Evolutionary conservation across 257 asterid species (phyloP), one percentile per base, ranked within the genome.

Genomic region (Scutellaria baicalensis): DNA sequence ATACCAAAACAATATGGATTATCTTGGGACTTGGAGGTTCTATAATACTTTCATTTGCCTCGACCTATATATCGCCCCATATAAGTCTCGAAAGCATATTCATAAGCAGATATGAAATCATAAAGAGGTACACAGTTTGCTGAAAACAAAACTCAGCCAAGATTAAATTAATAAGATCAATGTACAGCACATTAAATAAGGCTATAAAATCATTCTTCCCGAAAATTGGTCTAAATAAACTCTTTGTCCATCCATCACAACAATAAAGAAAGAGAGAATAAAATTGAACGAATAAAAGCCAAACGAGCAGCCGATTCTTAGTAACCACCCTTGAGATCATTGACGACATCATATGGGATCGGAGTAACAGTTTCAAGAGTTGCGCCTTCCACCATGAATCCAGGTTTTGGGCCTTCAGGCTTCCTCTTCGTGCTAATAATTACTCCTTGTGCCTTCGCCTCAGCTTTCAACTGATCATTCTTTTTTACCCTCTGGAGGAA

Each of bases 271-370:
- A 49, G n/a, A 33, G 54, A 9, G 11, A 47, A 11, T 8, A n/a
- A 18, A 59, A 59, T 44, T 27, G 8, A 18, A 3, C 59, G 27
- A 76, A 64, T 17, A 6, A 43, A 31, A 3, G 33, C 42, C 51
- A 58, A 66, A 10, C 39, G 52, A 20, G 62, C 8, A 13, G 21
- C 18, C 33, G 9, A 49, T 9, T 31, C 70, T 67, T 59, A 90
- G 67, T 90, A 88, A 17, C 97, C 97, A 17, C 97, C 97, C 85
- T 90, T 90, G 67, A 90, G 91, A 80, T 90, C 97, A 54, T 90
- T 90, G 66, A 90, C 97, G 13, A 90, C 97, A 74, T 90, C 96
- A 20, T 87, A 89, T 2, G 96, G 96, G 52, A 89, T 89, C 0
- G 96, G 94, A n/a, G 95, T 86, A 47, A 86, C 91, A 5, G 95